phyloP scores from a whole-genome alignment of 2,329 filamentous ascomycete species.

The Sporothrix inflata region DNA sequence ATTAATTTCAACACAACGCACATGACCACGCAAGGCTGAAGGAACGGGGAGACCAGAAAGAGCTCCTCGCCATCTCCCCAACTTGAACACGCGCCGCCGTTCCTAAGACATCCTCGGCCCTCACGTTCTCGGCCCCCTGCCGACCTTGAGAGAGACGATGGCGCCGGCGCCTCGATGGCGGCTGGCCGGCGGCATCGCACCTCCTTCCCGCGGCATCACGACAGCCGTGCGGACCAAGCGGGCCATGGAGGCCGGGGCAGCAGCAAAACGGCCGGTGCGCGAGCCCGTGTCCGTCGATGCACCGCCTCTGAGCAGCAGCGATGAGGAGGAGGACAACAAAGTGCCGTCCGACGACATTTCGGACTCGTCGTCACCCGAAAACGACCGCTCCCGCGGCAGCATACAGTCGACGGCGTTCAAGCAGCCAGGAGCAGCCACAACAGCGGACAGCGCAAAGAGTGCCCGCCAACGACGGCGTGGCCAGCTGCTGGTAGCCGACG shows the following conservation, averaged over 20 bases:
- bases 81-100: neutral
- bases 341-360: constrained; percentile 2
- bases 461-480: neutral
- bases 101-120: no score
- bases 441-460: neutral
- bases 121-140: neutral
- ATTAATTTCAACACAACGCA: neutral
- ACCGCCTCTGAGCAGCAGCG: constrained; percentile 33
- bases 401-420: constrained; percentile 28
- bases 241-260: neutral
- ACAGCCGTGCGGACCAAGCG: neutral
- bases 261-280: neutral
- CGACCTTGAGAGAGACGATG: no score
- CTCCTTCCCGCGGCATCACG: neutral
- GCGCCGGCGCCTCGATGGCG: neutral
- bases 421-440: neutral
- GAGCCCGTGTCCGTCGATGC: constrained; percentile 31
- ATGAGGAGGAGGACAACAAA: constrained; percentile 8
- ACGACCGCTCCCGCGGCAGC: constrained; percentile 25
- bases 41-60: neutral
- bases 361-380: constrained; percentile 22
- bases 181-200: neutral
- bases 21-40: neutral
- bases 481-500: neutral
- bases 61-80: neutral